Base-by-base conservation (phyloP, 208 protist genomes). In the Novymonas esmeraldas region DNA sequence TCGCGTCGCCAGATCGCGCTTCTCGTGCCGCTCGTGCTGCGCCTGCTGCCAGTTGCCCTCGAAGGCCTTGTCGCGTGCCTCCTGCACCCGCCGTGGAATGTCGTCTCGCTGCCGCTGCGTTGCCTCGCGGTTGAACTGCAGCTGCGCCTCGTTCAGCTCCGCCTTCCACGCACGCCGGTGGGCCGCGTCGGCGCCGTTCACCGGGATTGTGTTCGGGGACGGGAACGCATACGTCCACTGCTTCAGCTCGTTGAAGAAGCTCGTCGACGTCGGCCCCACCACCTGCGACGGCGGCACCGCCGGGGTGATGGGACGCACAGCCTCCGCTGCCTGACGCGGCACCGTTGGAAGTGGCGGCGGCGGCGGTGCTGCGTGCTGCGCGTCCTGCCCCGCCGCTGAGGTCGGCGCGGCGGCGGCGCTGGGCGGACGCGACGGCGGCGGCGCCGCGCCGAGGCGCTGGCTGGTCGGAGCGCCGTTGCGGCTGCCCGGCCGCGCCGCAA, bases 221-320 rank as follows among this genome's bases (percentile, higher is more conserved):
- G 64, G 63, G 34, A 81, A 75, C 50, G 56, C 44, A 41, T 75
- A 61, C 54, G 46, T 39, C 78, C 81, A 82, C 57, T 67, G 46
- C 61, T 79, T 72, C 29, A 81, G 48, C 59, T 87, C 81, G 33
- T 72, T 60, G 50, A 83, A 79, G 55, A 87, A 79, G 58, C 65
- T 79, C 16, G 64, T 72, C 36, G 73, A 77, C 44, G 65, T 72
- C 10, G 63, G 64, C 34, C 60, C 66, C n/a, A 67, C 73, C 31
- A 72, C 48, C 57, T 81, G 69, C 48, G 51, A 66, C 6, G 50
- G 61, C 3, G 61, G 31, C 28, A 41, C 44, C 14, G 42, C n/a
- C 13, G 26, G 66, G 2, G 67, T 60, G 28, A 42, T 42, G 28
- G 56, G 58, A 14, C 41, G 62, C 24, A 36, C 11, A 7, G 22